phyloP scores from a whole-genome alignment of 768 basidiomycete genomes.

The Podaxis sp. region DNA sequence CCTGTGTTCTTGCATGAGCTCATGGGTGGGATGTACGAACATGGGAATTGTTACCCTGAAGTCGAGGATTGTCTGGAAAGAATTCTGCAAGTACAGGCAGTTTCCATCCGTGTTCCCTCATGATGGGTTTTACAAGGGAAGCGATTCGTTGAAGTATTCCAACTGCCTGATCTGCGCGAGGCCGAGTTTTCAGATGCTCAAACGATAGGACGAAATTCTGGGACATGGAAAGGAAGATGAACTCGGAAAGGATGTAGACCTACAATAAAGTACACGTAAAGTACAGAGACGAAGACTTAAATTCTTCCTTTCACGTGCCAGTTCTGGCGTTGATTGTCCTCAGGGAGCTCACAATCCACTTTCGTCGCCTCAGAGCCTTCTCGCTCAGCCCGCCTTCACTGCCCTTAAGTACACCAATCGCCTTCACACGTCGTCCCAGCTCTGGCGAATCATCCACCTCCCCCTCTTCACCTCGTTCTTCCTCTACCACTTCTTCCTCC shows the following conservation, averaged over 20 bases:
- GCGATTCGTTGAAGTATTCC: conserved; percentile 39
- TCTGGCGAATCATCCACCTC: conserved; percentile 77
- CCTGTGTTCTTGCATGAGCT: conserved; percentile 31
- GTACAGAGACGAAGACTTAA: background rate
- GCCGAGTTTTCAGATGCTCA: conserved; percentile 68
- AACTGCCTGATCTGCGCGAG: conserved; percentile 67
- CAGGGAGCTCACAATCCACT: conserved; percentile 38
- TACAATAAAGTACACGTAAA: background rate
- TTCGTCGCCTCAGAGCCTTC: conserved; percentile 35
- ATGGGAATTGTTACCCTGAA: conserved; percentile 54
- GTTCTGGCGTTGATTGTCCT: conserved; percentile 38
- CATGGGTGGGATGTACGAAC: background rate
- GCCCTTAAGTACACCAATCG: conserved; percentile 40
- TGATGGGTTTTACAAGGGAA: conserved; percentile 89
- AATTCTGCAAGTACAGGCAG: conserved; percentile 84
- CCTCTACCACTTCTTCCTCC: conserved; percentile 78
- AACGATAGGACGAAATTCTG: conserved; percentile 64
- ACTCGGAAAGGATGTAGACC: background rate
- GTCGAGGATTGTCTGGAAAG: conserved; percentile 70
- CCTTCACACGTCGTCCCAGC: conserved; percentile 49
- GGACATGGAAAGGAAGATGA: conserved; percentile 38
- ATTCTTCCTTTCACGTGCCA: conserved; percentile 14
- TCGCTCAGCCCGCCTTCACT: conserved; percentile 27
- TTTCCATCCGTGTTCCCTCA: conserved; percentile 82
- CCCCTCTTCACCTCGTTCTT: conserved; percentile 75